Conservation (phyloP, 805 yeast species). For the Ogataea ramenticola region DNA sequence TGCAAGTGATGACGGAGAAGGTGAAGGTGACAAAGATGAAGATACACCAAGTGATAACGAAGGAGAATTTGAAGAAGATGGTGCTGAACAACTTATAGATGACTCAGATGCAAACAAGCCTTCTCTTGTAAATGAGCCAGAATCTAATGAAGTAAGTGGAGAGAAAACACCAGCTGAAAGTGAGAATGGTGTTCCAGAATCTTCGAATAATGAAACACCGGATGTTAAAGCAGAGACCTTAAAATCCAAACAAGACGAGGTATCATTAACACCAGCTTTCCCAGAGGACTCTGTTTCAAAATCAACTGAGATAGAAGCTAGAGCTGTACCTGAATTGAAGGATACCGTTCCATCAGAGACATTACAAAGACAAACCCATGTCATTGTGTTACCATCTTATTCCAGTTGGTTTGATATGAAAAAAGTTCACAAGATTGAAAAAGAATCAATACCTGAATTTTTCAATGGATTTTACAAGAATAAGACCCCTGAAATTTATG, state of each 20-base stretch:
- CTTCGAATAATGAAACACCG: not conserved
- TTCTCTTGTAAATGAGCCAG: not conserved
- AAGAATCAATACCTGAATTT: conserved; percentile 81
- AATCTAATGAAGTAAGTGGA: not conserved
- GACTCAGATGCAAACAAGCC: not conserved
- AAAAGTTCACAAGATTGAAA: conserved; percentile 69
- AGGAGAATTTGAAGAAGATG: conserved; percentile 4
- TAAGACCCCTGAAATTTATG: conserved; percentile 77
- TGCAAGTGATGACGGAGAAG: not conserved
- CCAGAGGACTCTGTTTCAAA: not conserved
- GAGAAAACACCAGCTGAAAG: not conserved
- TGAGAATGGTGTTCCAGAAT: not conserved
- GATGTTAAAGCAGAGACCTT: not conserved
- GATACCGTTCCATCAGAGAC: conserved; percentile 11
- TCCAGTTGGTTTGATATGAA: conserved; percentile 78
- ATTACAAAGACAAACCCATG: conserved; percentile 56
- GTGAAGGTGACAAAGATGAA: conserved; percentile 5
- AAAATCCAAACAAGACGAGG: not conserved
- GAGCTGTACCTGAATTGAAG: not conserved
- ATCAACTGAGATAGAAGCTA: not conserved
- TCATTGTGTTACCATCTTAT: conserved; percentile 81
- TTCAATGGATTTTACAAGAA: conserved; percentile 55
- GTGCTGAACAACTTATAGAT: not conserved
- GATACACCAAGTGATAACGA: not conserved
- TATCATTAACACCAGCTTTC: not conserved